Base-by-base conservation (phyloP, 2,329 filamentous ascomycete genomes). In the Escovopsis weberi region DNA sequence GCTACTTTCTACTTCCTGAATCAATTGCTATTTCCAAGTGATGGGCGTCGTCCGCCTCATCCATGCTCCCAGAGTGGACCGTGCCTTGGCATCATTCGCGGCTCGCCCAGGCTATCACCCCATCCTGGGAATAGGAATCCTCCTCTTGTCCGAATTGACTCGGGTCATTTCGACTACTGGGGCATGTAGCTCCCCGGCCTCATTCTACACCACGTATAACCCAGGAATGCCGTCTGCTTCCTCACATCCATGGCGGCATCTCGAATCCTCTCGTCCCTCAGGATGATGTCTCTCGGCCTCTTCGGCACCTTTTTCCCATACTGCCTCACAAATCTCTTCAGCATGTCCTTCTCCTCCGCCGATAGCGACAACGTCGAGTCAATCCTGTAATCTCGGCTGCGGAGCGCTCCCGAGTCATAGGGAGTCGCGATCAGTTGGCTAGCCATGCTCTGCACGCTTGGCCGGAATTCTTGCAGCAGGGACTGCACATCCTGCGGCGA, bases 141-240 rank as follows among this genome's bases (percentile, higher is more conserved):
- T 37, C 35, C 35, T 37, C 4, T 15, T 15, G 15, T 15, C 15
- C 15, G 15, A 15, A 15, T 15, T 15, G 15, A 15, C 15, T 15
- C 15, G 15, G 15, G 28, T 41, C 18, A 41, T n/a, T 10, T 23
- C 23, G 28, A 23, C 33, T 35, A 34, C 33, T 35, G 41, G 5
- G 44, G 47, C n/a, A 49, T 45, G 40, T 59, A 63, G 3, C 58
- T 55, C 9, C 53, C 53, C 1, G 59, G 59, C 33, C 58, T 54
- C 55, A 61, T 60, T 45, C 78, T 67, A 11, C 78, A 74, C 69
- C 91, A 96, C 2, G 83, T 85, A 58, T 98, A 98, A 1, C 89
- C 89, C 47, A 93, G 62, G 60, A 96, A 96, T 0, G 86, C 87
- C 26, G 75, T 82, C 57, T 73, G 74, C 62, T 89, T 94, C 45